phyloP scores from a whole-genome alignment of 805 yeast species.

The Metahyphopichia silvanorum region DNA sequence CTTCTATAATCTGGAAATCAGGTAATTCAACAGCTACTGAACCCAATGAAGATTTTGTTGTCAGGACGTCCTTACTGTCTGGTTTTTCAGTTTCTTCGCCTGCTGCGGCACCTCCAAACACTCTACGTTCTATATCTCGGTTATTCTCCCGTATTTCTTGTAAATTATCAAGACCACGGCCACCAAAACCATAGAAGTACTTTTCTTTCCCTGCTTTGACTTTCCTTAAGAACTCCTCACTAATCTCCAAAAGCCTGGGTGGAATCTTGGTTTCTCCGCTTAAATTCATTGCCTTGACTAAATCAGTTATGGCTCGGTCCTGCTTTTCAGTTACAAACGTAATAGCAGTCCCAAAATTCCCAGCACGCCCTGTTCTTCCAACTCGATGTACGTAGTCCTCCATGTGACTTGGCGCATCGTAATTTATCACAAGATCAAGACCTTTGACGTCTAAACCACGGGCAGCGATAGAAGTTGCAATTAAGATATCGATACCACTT shows the following conservation, averaged over 20 bases:
- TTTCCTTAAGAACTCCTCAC: conserved; percentile 54
- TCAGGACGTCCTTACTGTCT: conserved; percentile 1
- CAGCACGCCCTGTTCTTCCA: conserved; percentile 95
- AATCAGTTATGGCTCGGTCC: conserved; percentile 61
- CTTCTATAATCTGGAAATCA: conserved; percentile 48
- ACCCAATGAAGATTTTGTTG: too few species aligned
- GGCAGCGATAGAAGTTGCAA: conserved; percentile 94
- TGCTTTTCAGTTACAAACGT: conserved; percentile 67
- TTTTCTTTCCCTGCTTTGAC: conserved; percentile 64
- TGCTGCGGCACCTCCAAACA: conserved; percentile 42
- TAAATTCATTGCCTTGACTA: conserved; percentile 63
- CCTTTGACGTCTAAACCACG: conserved; percentile 93
- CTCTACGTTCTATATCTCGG: conserved; percentile 46
- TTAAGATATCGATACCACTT: conserved; percentile 59
- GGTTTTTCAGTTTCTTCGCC: conserved; percentile 5
- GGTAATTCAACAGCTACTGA: conserved; percentile 26
- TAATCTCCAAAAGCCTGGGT: conserved; percentile 45
- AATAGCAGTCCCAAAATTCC: conserved; percentile 55
- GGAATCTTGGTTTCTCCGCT: conserved; percentile 49
- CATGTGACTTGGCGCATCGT: conserved; percentile 74
- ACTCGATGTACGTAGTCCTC: conserved; percentile 97
- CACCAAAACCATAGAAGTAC: conserved; percentile 82
- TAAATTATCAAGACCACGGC: conserved; percentile 80
- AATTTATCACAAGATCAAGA: conserved; percentile 72
- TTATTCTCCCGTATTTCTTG: conserved; percentile 58